Percentiles rank a stretch among this genome's conserved stretches.
Evolutionary conservation across 2,329 filamentous ascomycete genomes (phyloP).

Genomic region (Fusarium guadeloupense): DNA sequence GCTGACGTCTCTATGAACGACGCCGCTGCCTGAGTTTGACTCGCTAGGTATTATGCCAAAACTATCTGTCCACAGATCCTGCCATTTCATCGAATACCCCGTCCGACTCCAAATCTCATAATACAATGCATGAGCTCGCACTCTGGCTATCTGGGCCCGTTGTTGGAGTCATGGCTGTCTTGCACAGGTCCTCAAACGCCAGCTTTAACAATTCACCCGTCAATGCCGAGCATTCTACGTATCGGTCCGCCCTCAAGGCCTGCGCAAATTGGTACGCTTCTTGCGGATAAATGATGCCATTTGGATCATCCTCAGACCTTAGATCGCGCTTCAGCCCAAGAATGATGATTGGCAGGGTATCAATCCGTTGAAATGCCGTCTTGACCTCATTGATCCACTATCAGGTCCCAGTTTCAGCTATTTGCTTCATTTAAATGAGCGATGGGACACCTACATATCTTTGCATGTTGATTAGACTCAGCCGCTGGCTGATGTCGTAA

Average conservation of each 20-base stretch:
- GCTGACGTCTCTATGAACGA: slow-evolving; percentile 53
- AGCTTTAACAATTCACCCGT: slow-evolving; percentile 67
- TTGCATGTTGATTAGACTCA: slow-evolving; percentile 67
- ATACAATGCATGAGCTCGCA: slow-evolving; percentile 62
- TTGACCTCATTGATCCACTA: slow-evolving; percentile 68
- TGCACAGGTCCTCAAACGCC: slow-evolving; percentile 69
- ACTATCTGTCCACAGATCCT: not conserved
- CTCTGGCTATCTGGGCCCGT: slow-evolving; percentile 61
- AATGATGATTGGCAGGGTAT: slow-evolving; percentile 63
- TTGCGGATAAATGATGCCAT: slow-evolving; percentile 69
- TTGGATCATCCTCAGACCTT: slow-evolving; percentile 65
- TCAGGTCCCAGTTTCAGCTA: not conserved
- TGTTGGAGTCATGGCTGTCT: slow-evolving; percentile 61
- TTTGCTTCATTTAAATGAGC: not conserved
- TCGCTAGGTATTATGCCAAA: slow-evolving; percentile 5
- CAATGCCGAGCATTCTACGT: slow-evolving; percentile 70
- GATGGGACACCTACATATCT: slow-evolving; percentile 57
- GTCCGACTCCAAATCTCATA: slow-evolving; percentile 50
- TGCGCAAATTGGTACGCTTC: slow-evolving; percentile 67
- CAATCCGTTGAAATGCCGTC: slow-evolving; percentile 56
- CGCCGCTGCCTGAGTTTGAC: slow-evolving; percentile 38
- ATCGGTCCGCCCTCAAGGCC: slow-evolving; percentile 68
- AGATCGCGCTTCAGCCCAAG: slow-evolving; percentile 70
- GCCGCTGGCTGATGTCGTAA: slow-evolving; percentile 68
- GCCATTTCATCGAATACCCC: not conserved